Evolutionary conservation across 805 yeast species (phyloP), one percentile per base, ranked within the genome.

Genomic region (Suhomyces kilbournensis): DNA sequence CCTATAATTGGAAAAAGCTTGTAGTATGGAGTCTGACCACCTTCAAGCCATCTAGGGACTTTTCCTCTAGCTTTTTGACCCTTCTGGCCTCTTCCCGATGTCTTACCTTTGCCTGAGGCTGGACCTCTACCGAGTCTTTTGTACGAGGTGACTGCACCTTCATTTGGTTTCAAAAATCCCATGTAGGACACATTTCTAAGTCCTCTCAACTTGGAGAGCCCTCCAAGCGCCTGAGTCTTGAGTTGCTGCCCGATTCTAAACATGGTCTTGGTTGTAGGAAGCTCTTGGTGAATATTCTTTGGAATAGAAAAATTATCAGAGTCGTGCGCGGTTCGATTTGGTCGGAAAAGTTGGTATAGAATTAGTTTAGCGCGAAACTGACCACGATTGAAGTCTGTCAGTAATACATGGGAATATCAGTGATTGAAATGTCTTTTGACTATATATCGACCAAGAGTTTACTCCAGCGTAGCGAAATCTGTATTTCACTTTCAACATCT

Each of bases 31-130:
- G 98, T 94, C 69, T 94, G 99, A 68, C 99, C 98, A 83, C 99
- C 99, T 77, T 94, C 99, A 67, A 93, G 90, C 93, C 96, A 90
- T 53, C 87, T 82, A 52, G 91, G 93, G 28, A 93, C 93, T 42
- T 85, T 82, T 38, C 93, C 88, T 72, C 98, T 83, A 9, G 98
- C 97, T 74, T 93, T 93, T 69, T 93, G 98, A 83, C 99, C 99
- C 75, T 94, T 94, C 65, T 90, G 96, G 78, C 99, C 99, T 69
- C 98, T 81, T 47, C 97, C 96, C 6, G 97, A 84, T 3, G 98
- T 94, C 71, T 93, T 92, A 75, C 99, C 99, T 59, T 81, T 77
- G 19, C 91, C 90, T 35, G 96, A 86, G 42, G 96, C 91, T 22
- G 97, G 96, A 74, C 98, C 98, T 76, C 99, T 85, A 71, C 99